Base-by-base conservation (phyloP, 257 asterid genomes). In the Solanum bukasovii region DNA sequence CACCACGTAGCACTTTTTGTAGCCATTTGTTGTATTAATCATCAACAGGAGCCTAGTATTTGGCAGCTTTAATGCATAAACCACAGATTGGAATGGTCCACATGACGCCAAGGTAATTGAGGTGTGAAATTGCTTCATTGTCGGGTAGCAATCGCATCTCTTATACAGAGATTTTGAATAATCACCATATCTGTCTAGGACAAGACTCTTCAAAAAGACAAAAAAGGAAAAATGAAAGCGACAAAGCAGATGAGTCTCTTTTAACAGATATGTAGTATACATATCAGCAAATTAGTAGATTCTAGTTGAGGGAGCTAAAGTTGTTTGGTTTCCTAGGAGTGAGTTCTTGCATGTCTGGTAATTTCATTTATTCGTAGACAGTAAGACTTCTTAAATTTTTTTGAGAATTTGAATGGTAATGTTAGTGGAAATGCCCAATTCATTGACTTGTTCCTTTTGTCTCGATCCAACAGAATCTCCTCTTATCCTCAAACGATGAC, bases 401-500 rank as follows among this genome's bases (percentile, higher is more conserved):
- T 29, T 82, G 20, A 18, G 70, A 3, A 20, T 46, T 82, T 42
- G 84, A 35, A 13, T 86, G 46, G 9, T 7, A 44, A 34, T 59
- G 83, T 86, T 71, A 18, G 31, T 73, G 73, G 37, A 46, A 44
- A 23, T 13, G 88, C 16, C 40, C 14, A 31, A 72, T 46, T 73
- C 85, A 46, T 72, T 44, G 52, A 49, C 31, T 86, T 72, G 70
- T 21, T 72, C 84, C 68, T 85, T 40, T 67, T 72, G 9, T 87
- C 35, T 86, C 37, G 77, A 79, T 84, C 67, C 25, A 59, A 90
- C 93, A 92, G 93, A 92, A 92, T 89, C 94, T 92, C 20, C 89
- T 92, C 89, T 91, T 92, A 78, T 92, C 93, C 56, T 52, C 90
- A 25, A 88, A 89, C 63, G 89, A 92, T 87, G 93, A 92, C 87